phyloP scores from a whole-genome alignment of 345 rosid genomes.

The Gossypium longicalyx region DNA sequence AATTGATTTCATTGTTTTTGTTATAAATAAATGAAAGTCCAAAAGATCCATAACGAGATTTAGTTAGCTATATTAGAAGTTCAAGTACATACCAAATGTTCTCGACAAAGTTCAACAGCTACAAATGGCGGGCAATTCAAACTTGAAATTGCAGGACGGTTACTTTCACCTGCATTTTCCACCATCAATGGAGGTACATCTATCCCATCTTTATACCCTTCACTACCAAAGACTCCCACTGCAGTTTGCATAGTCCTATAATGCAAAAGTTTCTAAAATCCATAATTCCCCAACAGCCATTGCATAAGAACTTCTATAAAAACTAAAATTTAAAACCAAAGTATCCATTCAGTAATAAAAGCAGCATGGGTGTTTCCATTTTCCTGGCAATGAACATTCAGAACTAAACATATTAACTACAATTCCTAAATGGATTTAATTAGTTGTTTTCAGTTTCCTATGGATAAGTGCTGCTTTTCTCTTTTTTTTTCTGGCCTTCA shows the following conservation, averaged over 20 bases:
- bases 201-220: conserved; percentile 37
- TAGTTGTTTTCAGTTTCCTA: background rate
- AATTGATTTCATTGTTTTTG: background rate
- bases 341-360: background rate
- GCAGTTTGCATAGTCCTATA: conserved; percentile 77
- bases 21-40: background rate
- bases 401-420: background rate
- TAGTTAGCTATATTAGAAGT: background rate
- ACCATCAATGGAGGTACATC: conserved; percentile 47
- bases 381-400: background rate
- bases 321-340: background rate
- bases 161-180: conserved; percentile 46
- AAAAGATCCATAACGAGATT: background rate
- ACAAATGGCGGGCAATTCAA: conserved; percentile 50
- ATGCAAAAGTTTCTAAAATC: conserved; percentile 11
- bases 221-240: conserved; percentile 63
- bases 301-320: background rate
- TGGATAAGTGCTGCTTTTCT: too few species aligned
- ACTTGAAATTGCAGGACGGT: conserved; percentile 50
- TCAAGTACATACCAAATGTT: conserved; percentile 49
- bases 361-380: background rate
- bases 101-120: conserved; percentile 64
- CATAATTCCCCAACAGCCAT: background rate
- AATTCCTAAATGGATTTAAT: background rate
- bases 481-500: too few species aligned